Percentiles rank a stretch among this genome's conserved stretches.
phyloP scores from a whole-genome alignment of 371 early-diverging fungal species.

The Capniomyces stellatus region DNA sequence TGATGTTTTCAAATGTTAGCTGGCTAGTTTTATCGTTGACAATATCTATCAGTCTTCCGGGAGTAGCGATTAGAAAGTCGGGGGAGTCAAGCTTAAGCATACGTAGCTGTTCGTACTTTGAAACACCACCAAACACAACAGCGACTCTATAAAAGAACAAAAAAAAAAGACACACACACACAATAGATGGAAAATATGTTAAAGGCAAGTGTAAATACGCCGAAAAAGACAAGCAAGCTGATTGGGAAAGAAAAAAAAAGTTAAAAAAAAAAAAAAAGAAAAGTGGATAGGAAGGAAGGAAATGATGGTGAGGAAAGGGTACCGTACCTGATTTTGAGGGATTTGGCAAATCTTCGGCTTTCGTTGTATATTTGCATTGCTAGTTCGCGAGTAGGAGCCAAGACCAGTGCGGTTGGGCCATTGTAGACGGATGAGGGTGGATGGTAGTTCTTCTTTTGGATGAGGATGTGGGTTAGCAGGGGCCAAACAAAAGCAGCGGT shows the following conservation, averaged over 20 bases:
- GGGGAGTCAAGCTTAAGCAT: constrained; percentile 52
- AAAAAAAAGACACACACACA: too few species aligned
- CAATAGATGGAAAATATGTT: too few species aligned
- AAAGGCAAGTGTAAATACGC: constrained; percentile 10
- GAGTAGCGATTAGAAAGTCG: constrained; percentile 95
- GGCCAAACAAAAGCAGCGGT: constrained; percentile 86
- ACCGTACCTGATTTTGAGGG: constrained; percentile 24
- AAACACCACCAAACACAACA: constrained; percentile 65
- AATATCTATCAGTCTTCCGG: constrained; percentile 20
- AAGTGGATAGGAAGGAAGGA: neutral
- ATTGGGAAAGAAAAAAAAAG: too few species aligned
- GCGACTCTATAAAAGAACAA: constrained; percentile 17
- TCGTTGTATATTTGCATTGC: constrained; percentile 65
- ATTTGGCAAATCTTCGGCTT: constrained; percentile 14
- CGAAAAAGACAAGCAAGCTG: neutral
- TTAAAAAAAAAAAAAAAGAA: neutral
- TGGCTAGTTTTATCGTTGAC: constrained; percentile 5
- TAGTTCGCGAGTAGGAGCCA: constrained; percentile 96
- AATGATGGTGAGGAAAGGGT: neutral
- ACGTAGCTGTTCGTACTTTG: constrained; percentile 54
- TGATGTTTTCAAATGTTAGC: constrained; percentile 33
- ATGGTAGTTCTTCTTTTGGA: constrained; percentile 29
- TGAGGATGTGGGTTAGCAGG: constrained; percentile 36
- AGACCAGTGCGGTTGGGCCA: constrained; percentile 65
- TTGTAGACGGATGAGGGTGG: constrained; percentile 7